Base-by-base conservation (phyloP, 345 rosid genomes). In the Hibiscus mutabilis region DNA sequence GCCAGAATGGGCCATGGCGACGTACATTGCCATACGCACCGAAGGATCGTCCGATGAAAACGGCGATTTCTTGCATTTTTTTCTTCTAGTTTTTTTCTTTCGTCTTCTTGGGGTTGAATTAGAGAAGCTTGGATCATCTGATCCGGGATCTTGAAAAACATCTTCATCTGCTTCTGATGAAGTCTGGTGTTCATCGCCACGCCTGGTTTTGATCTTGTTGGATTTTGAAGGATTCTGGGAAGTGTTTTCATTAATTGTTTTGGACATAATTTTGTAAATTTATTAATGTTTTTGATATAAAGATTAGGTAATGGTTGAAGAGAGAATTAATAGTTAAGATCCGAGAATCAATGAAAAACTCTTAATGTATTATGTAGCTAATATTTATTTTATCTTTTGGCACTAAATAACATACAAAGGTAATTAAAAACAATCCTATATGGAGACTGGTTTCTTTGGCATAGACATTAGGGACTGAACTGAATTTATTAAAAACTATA, bases 1-100 rank as follows among this genome's bases (percentile, higher is more conserved):
- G 51, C 73, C 73, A 6, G 73, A 63, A 52, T 69, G 73, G 6
- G 73, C 73, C 73, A 69, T 69, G 73, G 73, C 64, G 2, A 69
- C 62, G 52, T 69, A 56, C 51, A 69, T 56, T 19, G 73, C 73
- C 60, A 56, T 37, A 9, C 73, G 49, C 14, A 69, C 15, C 3
- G 46, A 58, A 58, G 73, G 73, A 52, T 69, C 73, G 25, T 46
- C 47, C 6, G 70, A 46, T 46, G 70, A 66, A 66, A 66, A 66
- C 25, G 70, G 19, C 16, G 70, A 46, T 14, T 14, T n/a, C 3
- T 15, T 35, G 22, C 10, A 15, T 24, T 33, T 66, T 66, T 3
- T 46, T 25, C 37, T 24, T 46, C 69, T 46, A 7, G 56, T 12
- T n/a, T 7, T 46, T 66, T 25, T 46, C 35, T 19, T 46, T 66